A percentile compares a stretch with the other conserved stretches of the same genome.
Evolutionary conservation across 208 protist species (phyloP).

Genomic region (Lotmaria passim): DNA sequence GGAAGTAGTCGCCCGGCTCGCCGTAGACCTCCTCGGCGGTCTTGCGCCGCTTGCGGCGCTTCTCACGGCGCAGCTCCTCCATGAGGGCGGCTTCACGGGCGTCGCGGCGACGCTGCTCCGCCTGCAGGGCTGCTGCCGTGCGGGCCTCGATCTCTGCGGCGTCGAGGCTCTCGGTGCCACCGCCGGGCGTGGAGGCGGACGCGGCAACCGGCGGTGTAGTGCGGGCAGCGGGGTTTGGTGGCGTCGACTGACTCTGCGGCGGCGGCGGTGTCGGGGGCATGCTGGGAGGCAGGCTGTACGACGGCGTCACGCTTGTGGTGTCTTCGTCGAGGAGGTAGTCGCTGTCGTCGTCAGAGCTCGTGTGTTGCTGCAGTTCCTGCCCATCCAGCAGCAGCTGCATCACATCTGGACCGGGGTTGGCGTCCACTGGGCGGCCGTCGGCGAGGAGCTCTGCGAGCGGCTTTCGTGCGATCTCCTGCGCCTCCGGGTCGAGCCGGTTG

Average conservation of each 20-base stretch:
- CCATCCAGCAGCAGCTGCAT: conserved; percentile 63
- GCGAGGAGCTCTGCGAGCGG: conserved; percentile 38
- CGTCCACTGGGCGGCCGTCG: conserved; percentile 44
- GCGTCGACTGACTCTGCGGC: neutral
- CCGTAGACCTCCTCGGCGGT: conserved; percentile 56
- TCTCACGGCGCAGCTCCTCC: conserved; percentile 34
- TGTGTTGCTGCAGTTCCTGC: conserved; percentile 26
- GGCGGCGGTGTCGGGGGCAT: conserved; percentile 18
- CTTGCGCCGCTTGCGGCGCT: conserved; percentile 27
- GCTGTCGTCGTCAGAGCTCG: conserved; percentile 24
- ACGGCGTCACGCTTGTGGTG: conserved; percentile 1
- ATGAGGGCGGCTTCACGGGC: conserved; percentile 33
- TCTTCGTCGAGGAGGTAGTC: conserved; percentile 20
- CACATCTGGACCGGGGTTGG: conserved; percentile 46
- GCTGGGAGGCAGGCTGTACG: conserved; percentile 10
- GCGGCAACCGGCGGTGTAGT: neutral
- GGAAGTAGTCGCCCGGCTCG: conserved; percentile 15
- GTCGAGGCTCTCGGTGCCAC: neutral
- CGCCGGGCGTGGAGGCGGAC: neutral
- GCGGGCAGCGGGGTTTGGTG: neutral
- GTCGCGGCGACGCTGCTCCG: conserved; percentile 17
- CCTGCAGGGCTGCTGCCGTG: conserved; percentile 12
- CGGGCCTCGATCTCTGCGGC: conserved; percentile 8
- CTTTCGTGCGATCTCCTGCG: conserved; percentile 24
- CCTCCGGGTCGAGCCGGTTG: conserved; percentile 31